A percentile compares a stretch with the other conserved stretches of the same genome.
Evolutionary conservation across 495 filamentous ascomycete genomes (phyloP).

Genomic region (Bathelium albidoporum): DNA sequence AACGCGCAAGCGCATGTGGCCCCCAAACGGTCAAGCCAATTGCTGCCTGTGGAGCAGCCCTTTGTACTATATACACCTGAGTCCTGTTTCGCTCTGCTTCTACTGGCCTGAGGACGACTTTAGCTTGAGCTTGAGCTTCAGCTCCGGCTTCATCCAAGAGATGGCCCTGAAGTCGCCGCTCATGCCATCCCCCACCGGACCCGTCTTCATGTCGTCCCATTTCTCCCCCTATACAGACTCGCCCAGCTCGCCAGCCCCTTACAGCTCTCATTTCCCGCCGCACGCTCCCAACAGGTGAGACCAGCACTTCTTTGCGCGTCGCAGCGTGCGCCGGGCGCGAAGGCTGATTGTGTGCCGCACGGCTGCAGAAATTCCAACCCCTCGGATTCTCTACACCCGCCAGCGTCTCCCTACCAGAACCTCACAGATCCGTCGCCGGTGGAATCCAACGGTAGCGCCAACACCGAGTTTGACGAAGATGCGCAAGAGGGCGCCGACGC

Average conservation of each 20-base stretch:
- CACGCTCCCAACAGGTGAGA: constrained; percentile 42
- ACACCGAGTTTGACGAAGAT: constrained; percentile 66
- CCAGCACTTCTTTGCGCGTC: background rate
- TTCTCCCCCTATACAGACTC: constrained; percentile 54
- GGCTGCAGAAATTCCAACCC: constrained; percentile 19
- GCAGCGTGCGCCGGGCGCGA: background rate
- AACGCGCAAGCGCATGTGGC: constrained; percentile 5
- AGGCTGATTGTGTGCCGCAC: background rate
- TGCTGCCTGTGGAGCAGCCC: background rate
- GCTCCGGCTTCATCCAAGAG: background rate
- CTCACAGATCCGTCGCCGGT: constrained; percentile 62
- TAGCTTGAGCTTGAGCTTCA: background rate
- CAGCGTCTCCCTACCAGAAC: constrained; percentile 31
- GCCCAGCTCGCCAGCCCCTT: constrained; percentile 45
- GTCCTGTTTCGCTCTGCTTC: background rate
- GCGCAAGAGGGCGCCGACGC: constrained; percentile 35
- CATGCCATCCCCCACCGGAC: constrained; percentile 30
- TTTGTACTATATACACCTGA: background rate
- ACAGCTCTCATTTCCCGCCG: constrained; percentile 31
- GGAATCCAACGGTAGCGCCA: constrained; percentile 63
- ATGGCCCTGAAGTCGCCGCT: constrained; percentile 23
- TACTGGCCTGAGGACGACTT: background rate
- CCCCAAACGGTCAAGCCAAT: background rate
- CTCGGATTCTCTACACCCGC: constrained; percentile 26
- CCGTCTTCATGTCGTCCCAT: constrained; percentile 41